These are phyloP conservation scores for Cryphonectria japonica DNA, from an alignment of 2,329 filamentous ascomycete species.

Conservation along the genomic window DNA sequence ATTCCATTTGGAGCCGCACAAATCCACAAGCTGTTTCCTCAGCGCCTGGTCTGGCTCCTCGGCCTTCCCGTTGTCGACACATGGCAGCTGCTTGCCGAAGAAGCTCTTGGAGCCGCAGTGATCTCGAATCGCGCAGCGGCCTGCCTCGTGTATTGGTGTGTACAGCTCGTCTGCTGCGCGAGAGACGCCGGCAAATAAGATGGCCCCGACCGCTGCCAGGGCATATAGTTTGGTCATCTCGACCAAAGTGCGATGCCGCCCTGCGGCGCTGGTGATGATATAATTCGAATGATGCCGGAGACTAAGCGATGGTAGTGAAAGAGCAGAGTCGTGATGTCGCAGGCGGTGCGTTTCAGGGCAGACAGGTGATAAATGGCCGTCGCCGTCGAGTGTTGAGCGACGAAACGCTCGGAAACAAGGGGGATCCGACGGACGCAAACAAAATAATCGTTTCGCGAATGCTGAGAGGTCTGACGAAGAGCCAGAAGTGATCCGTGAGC, in stretches of 20 bases:
- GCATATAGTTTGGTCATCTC: conserved; percentile 45
- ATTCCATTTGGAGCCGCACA: conserved; percentile 89
- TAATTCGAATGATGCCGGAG: background rate
- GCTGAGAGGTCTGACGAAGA: background rate
- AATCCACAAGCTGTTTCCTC: conserved; percentile 75
- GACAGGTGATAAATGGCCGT: background rate
- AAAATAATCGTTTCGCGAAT: background rate
- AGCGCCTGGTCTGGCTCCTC: conserved; percentile 72
- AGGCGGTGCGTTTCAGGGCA: background rate
- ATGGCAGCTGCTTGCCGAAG: conserved; percentile 88
- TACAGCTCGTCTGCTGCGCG: conserved; percentile 35
- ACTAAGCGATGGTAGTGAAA: background rate
- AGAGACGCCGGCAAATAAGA: conserved; percentile 41
- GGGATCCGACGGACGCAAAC: background rate
- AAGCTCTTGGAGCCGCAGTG: conserved; percentile 90
- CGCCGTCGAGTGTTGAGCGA: background rate
- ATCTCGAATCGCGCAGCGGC: conserved; percentile 86
- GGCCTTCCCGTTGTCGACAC: conserved; percentile 86
- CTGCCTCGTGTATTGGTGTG: conserved; percentile 76
- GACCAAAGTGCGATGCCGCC: conserved; percentile 20
- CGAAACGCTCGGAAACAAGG: background rate
- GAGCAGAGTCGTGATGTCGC: conserved; percentile 10
- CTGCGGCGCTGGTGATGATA: conserved; percentile 18
- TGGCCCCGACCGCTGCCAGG: conserved; percentile 40
- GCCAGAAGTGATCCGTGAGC: background rate